These are phyloP conservation scores for Aspergillus steynii DNA, from an alignment of 495 filamentous ascomycete genomes.

Conservation along the genomic window DNA sequence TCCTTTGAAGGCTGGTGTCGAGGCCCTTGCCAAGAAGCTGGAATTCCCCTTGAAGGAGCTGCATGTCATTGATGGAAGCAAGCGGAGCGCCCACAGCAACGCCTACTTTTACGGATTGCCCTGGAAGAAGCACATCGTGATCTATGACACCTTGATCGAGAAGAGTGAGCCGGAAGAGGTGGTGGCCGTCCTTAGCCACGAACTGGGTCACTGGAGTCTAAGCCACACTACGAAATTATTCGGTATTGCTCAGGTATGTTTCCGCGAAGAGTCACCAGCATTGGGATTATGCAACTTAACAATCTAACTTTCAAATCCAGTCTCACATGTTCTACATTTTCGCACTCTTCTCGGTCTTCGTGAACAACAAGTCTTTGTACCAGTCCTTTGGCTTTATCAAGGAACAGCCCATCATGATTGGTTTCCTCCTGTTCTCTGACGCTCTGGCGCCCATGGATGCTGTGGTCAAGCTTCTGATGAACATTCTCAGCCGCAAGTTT, in stretches of 20 bases:
- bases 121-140: constrained; percentile 99
- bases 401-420: constrained; percentile 88
- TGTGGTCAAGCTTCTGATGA: constrained; percentile 90
- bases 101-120: constrained; percentile 98
- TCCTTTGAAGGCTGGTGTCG: constrained; percentile 81
- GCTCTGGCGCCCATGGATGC: constrained; percentile 89
- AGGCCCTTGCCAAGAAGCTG: constrained; percentile 77
- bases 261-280: neutral
- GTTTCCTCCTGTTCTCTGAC: constrained; percentile 95
- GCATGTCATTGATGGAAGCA: constrained; percentile 96
- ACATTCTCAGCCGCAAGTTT: constrained; percentile 87
- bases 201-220: constrained; percentile 94
- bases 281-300: neutral
- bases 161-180: constrained; percentile 90
- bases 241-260: constrained; percentile 78
- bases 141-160: constrained; percentile 96
- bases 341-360: constrained; percentile 91
- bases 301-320: constrained; percentile 40
- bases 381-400: constrained; percentile 85
- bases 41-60: constrained; percentile 90
- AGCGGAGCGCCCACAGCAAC: constrained; percentile 95
- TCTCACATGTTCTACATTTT: constrained; percentile 96
- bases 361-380: constrained; percentile 92
- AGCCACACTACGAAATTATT: constrained; percentile 94
- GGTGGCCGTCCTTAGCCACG: constrained; percentile 90